phyloP scores from a whole-genome alignment of 768 basidiomycete species.

The Trichaptum fuscoviolaceum region DNA sequence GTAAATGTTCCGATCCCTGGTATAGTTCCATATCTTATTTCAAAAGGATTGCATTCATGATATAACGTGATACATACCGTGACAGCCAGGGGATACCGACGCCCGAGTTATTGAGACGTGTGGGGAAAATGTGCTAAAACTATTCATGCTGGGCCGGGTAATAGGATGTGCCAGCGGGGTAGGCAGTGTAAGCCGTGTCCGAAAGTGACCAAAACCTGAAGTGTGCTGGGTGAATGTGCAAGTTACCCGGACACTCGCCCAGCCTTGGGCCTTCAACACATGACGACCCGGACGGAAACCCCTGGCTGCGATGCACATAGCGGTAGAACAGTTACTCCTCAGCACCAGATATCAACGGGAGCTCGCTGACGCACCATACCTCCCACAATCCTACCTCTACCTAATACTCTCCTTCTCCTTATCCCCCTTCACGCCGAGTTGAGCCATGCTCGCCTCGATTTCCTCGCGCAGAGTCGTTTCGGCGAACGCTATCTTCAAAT shows the following conservation, averaged over 20 bases:
- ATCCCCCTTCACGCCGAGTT: not conserved
- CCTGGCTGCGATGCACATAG: not conserved
- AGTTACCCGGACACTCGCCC: not conserved
- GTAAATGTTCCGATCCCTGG: too few relatives aligned
- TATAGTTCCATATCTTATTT: not conserved
- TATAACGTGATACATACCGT: too few relatives aligned
- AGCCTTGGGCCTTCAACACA: not conserved
- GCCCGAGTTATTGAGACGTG: not conserved
- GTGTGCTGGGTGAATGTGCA: not conserved
- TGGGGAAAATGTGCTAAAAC: not conserved
- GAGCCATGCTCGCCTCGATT: not conserved
- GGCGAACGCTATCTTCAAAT: not conserved
- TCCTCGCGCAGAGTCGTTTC: not conserved
- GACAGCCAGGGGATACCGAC: not conserved
- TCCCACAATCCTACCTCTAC: not conserved
- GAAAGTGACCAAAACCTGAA: slow-evolving; percentile 1
- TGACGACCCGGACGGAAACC: not conserved
- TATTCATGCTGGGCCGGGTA: not conserved
- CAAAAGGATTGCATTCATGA: not conserved
- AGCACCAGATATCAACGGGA: not conserved
- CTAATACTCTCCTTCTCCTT: too few relatives aligned
- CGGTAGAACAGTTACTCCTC: not conserved
- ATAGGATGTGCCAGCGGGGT: not conserved
- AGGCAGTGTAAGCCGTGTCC: not conserved
- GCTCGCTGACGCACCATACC: not conserved